These are phyloP conservation scores for Termitomyces sp. DNA, from an alignment of 768 basidiomycete genomes.

Conservation along the genomic window DNA sequence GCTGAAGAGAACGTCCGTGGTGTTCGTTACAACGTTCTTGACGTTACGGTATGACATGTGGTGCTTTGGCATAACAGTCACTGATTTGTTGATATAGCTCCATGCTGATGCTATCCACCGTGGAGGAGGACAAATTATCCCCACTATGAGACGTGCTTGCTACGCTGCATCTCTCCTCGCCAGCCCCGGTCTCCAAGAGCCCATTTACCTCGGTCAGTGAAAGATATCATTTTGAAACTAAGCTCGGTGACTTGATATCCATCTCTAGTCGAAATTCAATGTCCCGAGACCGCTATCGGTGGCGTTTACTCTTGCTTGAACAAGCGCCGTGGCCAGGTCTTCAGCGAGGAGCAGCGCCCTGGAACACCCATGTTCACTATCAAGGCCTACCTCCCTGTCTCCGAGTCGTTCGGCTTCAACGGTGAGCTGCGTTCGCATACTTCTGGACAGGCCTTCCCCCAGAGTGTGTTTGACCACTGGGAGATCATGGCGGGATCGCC, in stretches of 20 bases:
- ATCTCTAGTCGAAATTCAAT: slow-evolving; percentile 86
- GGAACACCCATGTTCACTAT: slow-evolving; percentile 99
- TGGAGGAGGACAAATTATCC: slow-evolving; percentile 98
- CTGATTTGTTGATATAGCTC: slow-evolving; percentile 41
- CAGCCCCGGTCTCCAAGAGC: slow-evolving; percentile 89
- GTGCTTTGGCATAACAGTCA: not conserved
- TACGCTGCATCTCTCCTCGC: slow-evolving; percentile 96
- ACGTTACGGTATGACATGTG: slow-evolving; percentile 72
- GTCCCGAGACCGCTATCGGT: slow-evolving; percentile 95
- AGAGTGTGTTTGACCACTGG: slow-evolving; percentile 92
- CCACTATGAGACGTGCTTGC: slow-evolving; percentile 91
- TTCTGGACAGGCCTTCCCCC: slow-evolving; percentile 97
- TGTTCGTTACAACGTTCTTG: slow-evolving; percentile 90
- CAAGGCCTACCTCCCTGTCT: slow-evolving; percentile 92
- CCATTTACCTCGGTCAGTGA: slow-evolving; percentile 79
- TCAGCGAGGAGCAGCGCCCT: slow-evolving; percentile 92
- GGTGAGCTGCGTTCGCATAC: slow-evolving; percentile 90
- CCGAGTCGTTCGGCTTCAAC: slow-evolving; percentile 97
- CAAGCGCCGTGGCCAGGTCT: slow-evolving; percentile 97
- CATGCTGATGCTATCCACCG: slow-evolving; percentile 99
- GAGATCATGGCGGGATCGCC: slow-evolving; percentile 77
- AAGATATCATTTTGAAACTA: not conserved
- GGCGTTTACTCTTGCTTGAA: slow-evolving; percentile 94
- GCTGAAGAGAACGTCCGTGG: slow-evolving; percentile 99
- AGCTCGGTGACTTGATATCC: slow-evolving; percentile 9